These are phyloP conservation scores for Boeremia lycopersici DNA, from an alignment of 2,329 filamentous ascomycete genomes.

Conservation along the genomic window DNA sequence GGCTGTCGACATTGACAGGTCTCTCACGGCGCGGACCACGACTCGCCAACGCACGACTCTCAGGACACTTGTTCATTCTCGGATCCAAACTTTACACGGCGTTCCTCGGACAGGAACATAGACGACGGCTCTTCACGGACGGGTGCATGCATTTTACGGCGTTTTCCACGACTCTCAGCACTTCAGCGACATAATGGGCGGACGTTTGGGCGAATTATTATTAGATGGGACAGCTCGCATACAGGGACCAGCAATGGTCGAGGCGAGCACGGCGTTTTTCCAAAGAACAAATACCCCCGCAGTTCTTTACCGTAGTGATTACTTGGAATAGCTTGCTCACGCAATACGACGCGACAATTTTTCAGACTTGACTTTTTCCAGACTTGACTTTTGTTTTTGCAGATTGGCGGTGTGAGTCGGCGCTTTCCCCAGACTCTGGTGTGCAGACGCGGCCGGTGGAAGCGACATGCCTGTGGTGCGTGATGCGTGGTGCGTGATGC, in stretches of 20 bases:
- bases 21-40: too few relatives aligned
- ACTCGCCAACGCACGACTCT: not conserved
- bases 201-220: constrained; percentile 10
- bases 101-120: constrained; percentile 13
- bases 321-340: constrained; percentile 21
- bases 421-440: constrained; percentile 2
- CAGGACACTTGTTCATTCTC: not conserved
- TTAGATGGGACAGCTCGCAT: constrained; percentile 25
- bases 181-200: constrained; percentile 13
- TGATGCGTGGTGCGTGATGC: too few relatives aligned
- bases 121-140: constrained; percentile 7
- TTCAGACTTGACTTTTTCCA: too few relatives aligned
- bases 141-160: constrained; percentile 16
- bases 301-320: constrained; percentile 10
- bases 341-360: too few relatives aligned
- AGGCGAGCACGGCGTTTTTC: constrained; percentile 32
- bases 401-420: not conserved
- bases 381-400: too few relatives aligned
- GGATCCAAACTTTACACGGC: constrained; percentile 17
- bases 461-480: too few relatives aligned
- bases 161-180: not conserved
- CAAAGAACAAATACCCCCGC: constrained; percentile 35
- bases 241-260: constrained; percentile 25
- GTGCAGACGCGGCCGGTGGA: too few relatives aligned
- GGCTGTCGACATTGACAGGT: too few relatives aligned